These are phyloP conservation scores for Ceratobasidium sp. DNA, from an alignment of 1,284 basidiomycete genomes.

Conservation along the genomic window DNA sequence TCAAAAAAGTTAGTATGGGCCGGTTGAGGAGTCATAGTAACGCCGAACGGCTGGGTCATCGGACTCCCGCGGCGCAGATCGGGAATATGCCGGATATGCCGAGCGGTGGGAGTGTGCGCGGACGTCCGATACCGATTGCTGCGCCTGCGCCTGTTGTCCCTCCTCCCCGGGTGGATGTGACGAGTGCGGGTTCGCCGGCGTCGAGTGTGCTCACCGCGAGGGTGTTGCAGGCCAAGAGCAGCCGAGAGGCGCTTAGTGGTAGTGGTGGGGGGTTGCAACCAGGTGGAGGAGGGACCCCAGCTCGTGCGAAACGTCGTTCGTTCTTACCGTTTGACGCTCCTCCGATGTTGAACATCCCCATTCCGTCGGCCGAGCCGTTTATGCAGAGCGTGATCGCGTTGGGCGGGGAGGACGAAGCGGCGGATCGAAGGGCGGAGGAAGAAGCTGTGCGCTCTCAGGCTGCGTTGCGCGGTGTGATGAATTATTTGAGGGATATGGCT, in stretches of 20 bases:
- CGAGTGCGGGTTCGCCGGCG: constrained; percentile 39
- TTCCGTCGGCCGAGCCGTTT: constrained; percentile 74
- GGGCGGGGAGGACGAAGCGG: constrained; percentile 60
- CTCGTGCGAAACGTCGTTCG: constrained; percentile 63
- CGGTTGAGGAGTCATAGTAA: constrained; percentile 62
- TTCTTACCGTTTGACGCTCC: constrained; percentile 83
- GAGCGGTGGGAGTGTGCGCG: constrained; percentile 15
- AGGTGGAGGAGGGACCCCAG: neutral
- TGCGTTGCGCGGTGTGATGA: constrained; percentile 89
- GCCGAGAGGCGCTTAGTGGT: constrained; percentile 8
- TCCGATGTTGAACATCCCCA: constrained; percentile 59
- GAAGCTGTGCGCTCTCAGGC: constrained; percentile 60
- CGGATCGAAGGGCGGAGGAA: constrained; percentile 46
- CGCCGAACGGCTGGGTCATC: constrained; percentile 29
- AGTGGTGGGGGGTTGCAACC: constrained; percentile 1
- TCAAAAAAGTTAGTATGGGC: constrained; percentile 97
- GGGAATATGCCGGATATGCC: constrained; percentile 37
- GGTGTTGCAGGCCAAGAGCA: constrained; percentile 10
- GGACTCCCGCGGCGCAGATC: constrained; percentile 6
- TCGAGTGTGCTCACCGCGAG: constrained; percentile 40
- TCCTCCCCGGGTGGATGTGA: constrained; percentile 51
- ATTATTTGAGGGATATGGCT: constrained; percentile 94
- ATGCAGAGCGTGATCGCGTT: constrained; percentile 66
- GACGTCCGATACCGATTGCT: constrained; percentile 46
- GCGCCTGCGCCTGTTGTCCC: constrained; percentile 41